Evolutionary conservation across 257 asterid genomes (phyloP).

Genomic region (Gentiana macrophylla): DNA sequence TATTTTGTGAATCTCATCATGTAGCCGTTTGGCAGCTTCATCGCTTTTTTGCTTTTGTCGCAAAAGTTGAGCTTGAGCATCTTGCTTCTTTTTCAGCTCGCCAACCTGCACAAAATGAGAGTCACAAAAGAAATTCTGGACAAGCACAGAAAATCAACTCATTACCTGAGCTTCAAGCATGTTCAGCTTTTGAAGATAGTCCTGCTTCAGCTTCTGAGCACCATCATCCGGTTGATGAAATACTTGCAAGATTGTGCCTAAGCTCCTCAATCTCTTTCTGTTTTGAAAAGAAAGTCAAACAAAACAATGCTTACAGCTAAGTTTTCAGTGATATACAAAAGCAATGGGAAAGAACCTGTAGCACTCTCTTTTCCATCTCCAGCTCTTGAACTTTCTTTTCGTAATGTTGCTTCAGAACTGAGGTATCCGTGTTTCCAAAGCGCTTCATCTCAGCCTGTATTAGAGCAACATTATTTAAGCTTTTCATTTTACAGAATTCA

Average conservation of each 20-base stretch:
- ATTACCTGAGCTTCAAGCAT: constrained; percentile 81
- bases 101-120: constrained; percentile 50
- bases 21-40: constrained; percentile 80
- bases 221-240: constrained; percentile 75
- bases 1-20: constrained; percentile 91
- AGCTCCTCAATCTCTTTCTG: constrained; percentile 93
- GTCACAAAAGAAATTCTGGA: constrained; percentile 8
- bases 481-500: no score
- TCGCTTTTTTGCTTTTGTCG: constrained; percentile 96
- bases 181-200: constrained; percentile 90
- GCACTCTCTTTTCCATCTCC: constrained; percentile 59
- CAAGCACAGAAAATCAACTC: neutral
- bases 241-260: constrained; percentile 50
- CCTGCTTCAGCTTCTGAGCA: constrained; percentile 89
- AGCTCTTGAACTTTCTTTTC: constrained; percentile 90
- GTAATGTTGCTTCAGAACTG: constrained; percentile 82
- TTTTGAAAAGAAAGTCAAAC: constrained; percentile 16
- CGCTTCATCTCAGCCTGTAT: constrained; percentile 87
- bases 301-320: constrained; percentile 1
- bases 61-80: constrained; percentile 91
- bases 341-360: constrained; percentile 43
- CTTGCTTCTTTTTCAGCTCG: constrained; percentile 90
- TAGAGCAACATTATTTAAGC: neutral
- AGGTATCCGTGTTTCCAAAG: constrained; percentile 48
- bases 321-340: constrained; percentile 1